Percentiles rank a stretch among this genome's conserved stretches.
These are phyloP conservation scores for Comarum palustre DNA, from an alignment of 306 rosid species.

Conservation along the genomic window DNA sequence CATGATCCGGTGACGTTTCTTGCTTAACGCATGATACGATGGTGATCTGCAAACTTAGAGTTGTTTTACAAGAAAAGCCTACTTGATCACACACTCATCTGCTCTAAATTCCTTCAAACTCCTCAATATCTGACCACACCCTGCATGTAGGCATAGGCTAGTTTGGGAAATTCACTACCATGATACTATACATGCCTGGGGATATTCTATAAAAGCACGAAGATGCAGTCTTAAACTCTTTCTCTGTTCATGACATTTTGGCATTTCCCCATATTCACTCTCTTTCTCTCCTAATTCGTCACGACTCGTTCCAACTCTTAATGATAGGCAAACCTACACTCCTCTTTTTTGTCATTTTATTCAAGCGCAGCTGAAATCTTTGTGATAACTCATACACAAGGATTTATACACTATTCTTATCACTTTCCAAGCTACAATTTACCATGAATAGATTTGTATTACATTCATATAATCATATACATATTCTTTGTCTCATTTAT, in stretches of 20 bases:
- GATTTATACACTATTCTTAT: too few species aligned
- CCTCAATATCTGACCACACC: neutral
- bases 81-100: neutral
- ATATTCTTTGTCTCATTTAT: too few species aligned
- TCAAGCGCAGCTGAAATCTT: neutral
- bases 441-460: too few species aligned
- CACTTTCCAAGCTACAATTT: neutral
- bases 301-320: neutral
- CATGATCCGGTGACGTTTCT: neutral
- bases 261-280: neutral
- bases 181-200: neutral
- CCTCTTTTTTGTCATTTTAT: neutral
- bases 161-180: neutral
- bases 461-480: too few species aligned
- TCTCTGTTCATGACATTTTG: neutral
- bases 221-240: neutral
- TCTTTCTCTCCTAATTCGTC: neutral
- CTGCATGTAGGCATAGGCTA: neutral
- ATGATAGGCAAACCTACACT: neutral
- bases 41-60: neutral
- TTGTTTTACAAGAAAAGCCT: neutral
- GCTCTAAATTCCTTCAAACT: neutral
- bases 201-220: neutral
- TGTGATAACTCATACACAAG: too few species aligned
- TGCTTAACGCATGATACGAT: neutral